Evolutionary conservation across 768 basidiomycete genomes (phyloP).

Genomic region (Russula griseocarnosa): DNA sequence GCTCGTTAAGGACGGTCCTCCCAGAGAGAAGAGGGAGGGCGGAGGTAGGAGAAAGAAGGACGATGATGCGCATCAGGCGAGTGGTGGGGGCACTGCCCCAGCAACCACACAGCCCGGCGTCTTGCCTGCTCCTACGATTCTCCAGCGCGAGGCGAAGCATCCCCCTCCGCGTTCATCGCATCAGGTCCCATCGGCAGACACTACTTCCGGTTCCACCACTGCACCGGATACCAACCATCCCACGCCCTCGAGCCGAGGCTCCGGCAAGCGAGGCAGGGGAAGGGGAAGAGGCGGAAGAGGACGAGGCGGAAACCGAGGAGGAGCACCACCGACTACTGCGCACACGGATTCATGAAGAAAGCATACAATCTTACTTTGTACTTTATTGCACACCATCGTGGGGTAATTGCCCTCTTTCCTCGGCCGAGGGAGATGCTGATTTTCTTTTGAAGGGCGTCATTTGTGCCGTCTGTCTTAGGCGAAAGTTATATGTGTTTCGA

Average conservation of each 20-base stretch:
- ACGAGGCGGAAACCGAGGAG: constrained; percentile 18
- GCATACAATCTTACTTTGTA: neutral
- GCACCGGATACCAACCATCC: neutral
- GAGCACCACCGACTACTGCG: neutral
- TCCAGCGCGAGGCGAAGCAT: constrained; percentile 31
- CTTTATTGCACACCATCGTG: neutral
- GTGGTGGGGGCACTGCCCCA: neutral
- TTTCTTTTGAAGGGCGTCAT: neutral
- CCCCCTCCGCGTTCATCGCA: constrained; percentile 8
- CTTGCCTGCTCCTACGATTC: constrained; percentile 29
- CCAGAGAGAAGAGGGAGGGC: constrained; percentile 25
- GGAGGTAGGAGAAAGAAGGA: constrained; percentile 12
- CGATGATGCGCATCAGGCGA: constrained; percentile 1
- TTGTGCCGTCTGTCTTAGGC: neutral
- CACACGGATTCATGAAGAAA: constrained; percentile 7
- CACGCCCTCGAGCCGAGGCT: neutral
- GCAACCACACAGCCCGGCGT: constrained; percentile 10
- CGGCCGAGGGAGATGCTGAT: neutral
- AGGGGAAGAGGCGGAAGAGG: constrained; percentile 14
- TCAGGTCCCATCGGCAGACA: neutral
- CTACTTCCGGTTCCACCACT: neutral
- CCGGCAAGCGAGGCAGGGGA: constrained; percentile 13
- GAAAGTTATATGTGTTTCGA: neutral
- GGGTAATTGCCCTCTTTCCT: neutral
- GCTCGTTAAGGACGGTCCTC: constrained; percentile 25